Percentiles rank a stretch among this genome's conserved stretches.
Conservation (phyloP, 2,329 filamentous ascomycete species). For the Aureobasidium sp. region DNA sequence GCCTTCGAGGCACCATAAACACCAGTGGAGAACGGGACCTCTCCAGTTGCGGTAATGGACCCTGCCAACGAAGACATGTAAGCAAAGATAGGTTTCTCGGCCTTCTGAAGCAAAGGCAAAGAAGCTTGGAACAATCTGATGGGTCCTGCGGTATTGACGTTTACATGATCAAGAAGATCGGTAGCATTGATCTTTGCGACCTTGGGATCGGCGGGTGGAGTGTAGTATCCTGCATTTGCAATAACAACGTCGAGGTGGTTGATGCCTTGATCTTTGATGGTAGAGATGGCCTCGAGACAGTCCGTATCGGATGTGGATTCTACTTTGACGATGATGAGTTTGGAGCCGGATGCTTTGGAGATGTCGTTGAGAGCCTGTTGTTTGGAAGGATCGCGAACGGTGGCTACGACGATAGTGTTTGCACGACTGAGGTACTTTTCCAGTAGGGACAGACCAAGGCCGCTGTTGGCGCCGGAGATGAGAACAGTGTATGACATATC, state of each 20-base stretch:
- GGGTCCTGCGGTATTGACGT: background rate
- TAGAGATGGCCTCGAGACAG: background rate
- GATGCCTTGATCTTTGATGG: background rate
- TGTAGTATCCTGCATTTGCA: conserved; percentile 5
- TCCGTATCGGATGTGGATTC: conserved; percentile 6
- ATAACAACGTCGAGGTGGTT: conserved; percentile 2
- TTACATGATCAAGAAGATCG: background rate
- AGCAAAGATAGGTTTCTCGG: background rate
- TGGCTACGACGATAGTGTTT: background rate
- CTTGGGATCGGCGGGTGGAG: background rate
- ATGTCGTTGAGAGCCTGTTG: background rate
- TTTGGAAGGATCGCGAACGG: background rate
- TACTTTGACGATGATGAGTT: conserved; percentile 9
- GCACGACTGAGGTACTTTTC: background rate
- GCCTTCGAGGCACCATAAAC: conserved; percentile 12
- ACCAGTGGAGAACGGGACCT: background rate
- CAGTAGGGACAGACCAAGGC: background rate
- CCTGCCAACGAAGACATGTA: background rate
- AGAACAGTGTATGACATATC: conserved; percentile 3
- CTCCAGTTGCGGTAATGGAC: background rate
- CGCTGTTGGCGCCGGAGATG: conserved; percentile 11
- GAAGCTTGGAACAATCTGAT: background rate
- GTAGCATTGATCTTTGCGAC: background rate
- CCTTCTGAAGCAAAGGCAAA: background rate
- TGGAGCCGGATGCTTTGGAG: background rate